phyloP scores from a whole-genome alignment of 129 eudicot species.

The Heracleum sosnowskyi region DNA sequence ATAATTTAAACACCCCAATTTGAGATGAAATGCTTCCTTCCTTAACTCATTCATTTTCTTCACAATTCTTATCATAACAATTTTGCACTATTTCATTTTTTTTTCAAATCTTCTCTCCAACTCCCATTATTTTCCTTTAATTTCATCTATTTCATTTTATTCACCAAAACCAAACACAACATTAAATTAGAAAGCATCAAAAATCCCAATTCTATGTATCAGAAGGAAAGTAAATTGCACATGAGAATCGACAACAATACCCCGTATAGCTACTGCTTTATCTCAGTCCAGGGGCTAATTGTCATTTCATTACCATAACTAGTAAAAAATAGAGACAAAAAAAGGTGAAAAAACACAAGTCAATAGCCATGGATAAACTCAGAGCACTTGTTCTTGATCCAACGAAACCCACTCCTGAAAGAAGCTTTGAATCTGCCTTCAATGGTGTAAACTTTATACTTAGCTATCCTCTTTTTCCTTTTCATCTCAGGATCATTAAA shows the following conservation, averaged over 20 bases:
- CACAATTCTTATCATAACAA: too few relatives aligned
- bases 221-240: not conserved
- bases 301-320: not conserved
- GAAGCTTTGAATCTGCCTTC: constrained; percentile 81
- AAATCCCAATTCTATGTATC: not conserved
- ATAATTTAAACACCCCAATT: too few relatives aligned
- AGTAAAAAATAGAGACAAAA: not conserved
- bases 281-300: not conserved
- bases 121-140: too few relatives aligned
- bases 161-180: too few relatives aligned
- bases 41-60: too few relatives aligned
- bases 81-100: too few relatives aligned
- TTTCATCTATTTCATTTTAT: too few relatives aligned
- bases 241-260: not conserved
- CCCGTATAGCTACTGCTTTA: too few relatives aligned
- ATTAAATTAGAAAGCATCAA: not conserved
- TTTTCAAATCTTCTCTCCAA: too few relatives aligned
- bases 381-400: constrained; percentile 74
- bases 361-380: constrained; percentile 60
- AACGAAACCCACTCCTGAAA: constrained; percentile 54
- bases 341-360: not conserved
- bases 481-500: constrained; percentile 54
- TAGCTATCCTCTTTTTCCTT: constrained; percentile 59
- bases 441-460: constrained; percentile 57
- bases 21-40: too few relatives aligned